A percentile compares a stretch with the other conserved stretches of the same genome.
These are phyloP conservation scores for Chionographis japonica DNA, from an alignment of 106 monocot genomes.

Conservation along the genomic window DNA sequence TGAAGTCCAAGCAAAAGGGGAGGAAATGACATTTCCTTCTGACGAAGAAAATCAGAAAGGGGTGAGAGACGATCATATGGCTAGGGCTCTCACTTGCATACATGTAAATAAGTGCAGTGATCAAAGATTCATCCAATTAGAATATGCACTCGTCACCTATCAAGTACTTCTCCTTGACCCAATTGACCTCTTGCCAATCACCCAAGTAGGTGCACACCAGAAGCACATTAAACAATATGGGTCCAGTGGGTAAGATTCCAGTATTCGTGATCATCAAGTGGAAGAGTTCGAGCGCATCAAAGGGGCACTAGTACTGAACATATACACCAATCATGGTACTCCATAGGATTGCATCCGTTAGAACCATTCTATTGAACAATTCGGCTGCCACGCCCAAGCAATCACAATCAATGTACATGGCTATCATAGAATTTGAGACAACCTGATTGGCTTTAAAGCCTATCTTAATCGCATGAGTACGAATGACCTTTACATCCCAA, in stretches of 20 bases:
- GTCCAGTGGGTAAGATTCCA: constrained; percentile 25
- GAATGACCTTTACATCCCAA: constrained; percentile 23
- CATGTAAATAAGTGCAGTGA: constrained; percentile 63
- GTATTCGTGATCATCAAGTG: constrained; percentile 23
- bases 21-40: too few species aligned
- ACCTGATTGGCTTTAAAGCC: constrained; percentile 17
- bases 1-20: too few species aligned
- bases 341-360: constrained; percentile 35
- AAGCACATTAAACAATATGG: constrained; percentile 58
- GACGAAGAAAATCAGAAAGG: too few species aligned
- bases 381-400: constrained; percentile 11
- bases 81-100: constrained; percentile 18
- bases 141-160: constrained; percentile 18
- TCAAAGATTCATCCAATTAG: constrained; percentile 13
- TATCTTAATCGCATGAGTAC: constrained; percentile 24
- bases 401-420: constrained; percentile 25
- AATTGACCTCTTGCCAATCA: constrained; percentile 39
- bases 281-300: constrained; percentile 36
- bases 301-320: constrained; percentile 22
- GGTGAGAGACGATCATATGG: too few species aligned
- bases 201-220: constrained; percentile 59
- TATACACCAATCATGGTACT: constrained; percentile 72
- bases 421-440: constrained; percentile 50
- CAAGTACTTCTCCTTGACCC: constrained; percentile 41
- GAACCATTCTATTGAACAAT: constrained; percentile 20